Base-by-base conservation (phyloP, 495 filamentous ascomycete genomes). In the Xylona heveae region DNA sequence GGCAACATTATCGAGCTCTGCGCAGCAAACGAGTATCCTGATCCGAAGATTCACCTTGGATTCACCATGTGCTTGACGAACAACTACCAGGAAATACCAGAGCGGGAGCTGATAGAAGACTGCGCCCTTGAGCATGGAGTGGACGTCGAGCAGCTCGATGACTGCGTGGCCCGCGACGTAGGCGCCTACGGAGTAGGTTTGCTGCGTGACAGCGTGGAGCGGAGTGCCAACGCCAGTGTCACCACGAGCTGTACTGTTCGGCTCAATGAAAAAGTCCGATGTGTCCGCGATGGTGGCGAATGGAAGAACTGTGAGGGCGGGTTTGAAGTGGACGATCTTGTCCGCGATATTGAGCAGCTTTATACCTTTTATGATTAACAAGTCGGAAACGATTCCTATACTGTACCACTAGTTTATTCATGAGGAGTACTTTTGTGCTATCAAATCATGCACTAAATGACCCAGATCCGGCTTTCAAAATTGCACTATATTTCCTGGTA, bases 1-100 rank as follows among this genome's bases (percentile, higher is more conserved):
- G 84, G 84, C 12, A 77, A 99, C 52, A 91, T 91, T 54, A 60
- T 99, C 47, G 72, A 85, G 40, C 73, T 95, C 35, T 99, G 88
- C 58, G 88, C 82, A 17, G 68, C 72, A 8, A 58, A 71, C 35
- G 61, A 85, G 3, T 79, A 81, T 44, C 65, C 80, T 6, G 70
- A 81, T 32, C 68, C 78, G n/a, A 83, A 84, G 51, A 74, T 68
- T 18, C 90, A 74, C 33, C 64, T 95, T 24, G 83, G 83, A 17
- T 99, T 94, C 51, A 74, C 76, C 22, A 81, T 82, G 62, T 95
- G 90, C 52, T 51, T 99, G 20, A 68, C 70, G 8, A 59, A 55
- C 20, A 61, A 77, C 27, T 99, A 79, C 49, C 27, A 54, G 4
- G 45, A 64, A 7, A 91, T 99, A 17, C 81, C 88, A 1, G 55